phyloP scores from a whole-genome alignment of 495 filamentous ascomycete species.

The Lasiosphaeria miniovina region DNA sequence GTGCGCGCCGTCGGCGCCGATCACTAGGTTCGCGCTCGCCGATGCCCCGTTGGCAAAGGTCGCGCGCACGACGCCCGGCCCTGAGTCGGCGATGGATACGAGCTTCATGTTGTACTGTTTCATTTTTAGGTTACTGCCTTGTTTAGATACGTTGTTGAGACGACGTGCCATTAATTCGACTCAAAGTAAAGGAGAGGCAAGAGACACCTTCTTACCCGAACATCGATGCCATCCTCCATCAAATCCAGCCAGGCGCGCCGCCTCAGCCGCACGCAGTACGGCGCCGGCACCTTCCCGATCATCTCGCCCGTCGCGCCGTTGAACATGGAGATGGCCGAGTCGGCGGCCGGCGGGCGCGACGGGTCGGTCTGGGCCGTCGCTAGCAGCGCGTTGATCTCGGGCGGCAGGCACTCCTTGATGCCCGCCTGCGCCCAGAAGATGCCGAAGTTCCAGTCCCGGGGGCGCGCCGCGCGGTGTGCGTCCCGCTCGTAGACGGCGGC shows the following conservation, averaged over 20 bases:
- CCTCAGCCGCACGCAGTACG: slow-evolving; percentile 40
- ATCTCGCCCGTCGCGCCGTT: slow-evolving; percentile 43
- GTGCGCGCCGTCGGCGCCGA: slow-evolving; percentile 44
- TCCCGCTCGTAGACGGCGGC: slow-evolving; percentile 47
- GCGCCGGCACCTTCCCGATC: slow-evolving; percentile 33
- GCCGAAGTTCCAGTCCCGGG: slow-evolving; percentile 51
- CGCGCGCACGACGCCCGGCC: background rate
- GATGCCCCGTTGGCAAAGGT: slow-evolving; percentile 28
- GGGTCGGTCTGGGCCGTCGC: slow-evolving; percentile 43
- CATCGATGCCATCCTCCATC: slow-evolving; percentile 38
- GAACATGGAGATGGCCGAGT: slow-evolving; percentile 36
- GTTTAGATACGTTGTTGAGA: background rate
- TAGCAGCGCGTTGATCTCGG: slow-evolving; percentile 31
- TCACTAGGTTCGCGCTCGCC: slow-evolving; percentile 32
- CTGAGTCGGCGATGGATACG: background rate
- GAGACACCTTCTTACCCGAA: slow-evolving; percentile 30
- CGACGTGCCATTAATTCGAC: background rate
- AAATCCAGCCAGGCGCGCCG: slow-evolving; percentile 41
- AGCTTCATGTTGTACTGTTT: background rate
- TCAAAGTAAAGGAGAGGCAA: background rate
- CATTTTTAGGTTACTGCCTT: background rate
- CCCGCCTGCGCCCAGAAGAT: slow-evolving; percentile 47
- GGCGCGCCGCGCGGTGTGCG: slow-evolving; percentile 26
- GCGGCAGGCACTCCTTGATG: slow-evolving; percentile 37
- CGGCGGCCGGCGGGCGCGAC: slow-evolving; percentile 23